Percentiles rank a stretch among this genome's conserved stretches.
Evolutionary conservation across 2,329 filamentous ascomycete genomes (phyloP).

Genomic region (Geosmithia flava): DNA sequence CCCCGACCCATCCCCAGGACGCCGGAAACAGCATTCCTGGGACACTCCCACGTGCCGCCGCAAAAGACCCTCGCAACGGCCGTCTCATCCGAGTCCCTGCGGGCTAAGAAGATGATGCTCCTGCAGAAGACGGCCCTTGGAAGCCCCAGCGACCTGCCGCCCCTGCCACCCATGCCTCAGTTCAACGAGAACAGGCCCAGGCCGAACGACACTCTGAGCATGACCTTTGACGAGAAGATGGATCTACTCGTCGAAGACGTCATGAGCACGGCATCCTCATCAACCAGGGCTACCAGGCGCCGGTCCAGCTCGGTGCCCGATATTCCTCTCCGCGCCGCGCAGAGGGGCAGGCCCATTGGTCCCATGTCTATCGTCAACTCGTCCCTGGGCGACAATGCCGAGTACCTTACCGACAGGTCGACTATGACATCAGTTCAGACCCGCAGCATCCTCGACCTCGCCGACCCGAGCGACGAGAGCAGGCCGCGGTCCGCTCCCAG

Average conservation of each 20-base stretch:
- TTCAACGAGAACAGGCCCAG: slow-evolving; percentile 8
- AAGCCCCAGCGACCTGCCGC: slow-evolving; percentile 36
- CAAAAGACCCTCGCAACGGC: slow-evolving; percentile 20
- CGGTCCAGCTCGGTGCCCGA: slow-evolving; percentile 13
- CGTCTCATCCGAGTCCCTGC: slow-evolving; percentile 34
- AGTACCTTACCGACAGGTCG: slow-evolving; percentile 1
- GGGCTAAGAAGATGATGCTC: slow-evolving; percentile 32
- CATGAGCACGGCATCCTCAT: slow-evolving; percentile 7
- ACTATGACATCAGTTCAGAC: slow-evolving; percentile 1
- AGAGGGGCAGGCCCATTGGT: slow-evolving; percentile 4
- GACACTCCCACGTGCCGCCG: slow-evolving; percentile 13
- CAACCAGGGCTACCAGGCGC: slow-evolving; percentile 10
- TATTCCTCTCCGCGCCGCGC: slow-evolving; percentile 5
- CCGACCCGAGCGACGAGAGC: neutral
- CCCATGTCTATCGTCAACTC: neutral
- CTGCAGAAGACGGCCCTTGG: slow-evolving; percentile 22
- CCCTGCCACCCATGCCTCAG: slow-evolving; percentile 34
- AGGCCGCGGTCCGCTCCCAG: neutral
- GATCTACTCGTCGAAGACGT: slow-evolving; percentile 28
- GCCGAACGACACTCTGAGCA: slow-evolving; percentile 42
- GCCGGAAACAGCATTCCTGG: slow-evolving; percentile 1
- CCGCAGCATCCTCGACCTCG: slow-evolving; percentile 2
- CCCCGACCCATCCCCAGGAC: slow-evolving; percentile 34
- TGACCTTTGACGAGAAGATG: slow-evolving; percentile 48
- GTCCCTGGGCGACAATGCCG: neutral